These are phyloP conservation scores for Phialophora tarda DNA, from an alignment of 2,329 filamentous ascomycete genomes.

Conservation along the genomic window DNA sequence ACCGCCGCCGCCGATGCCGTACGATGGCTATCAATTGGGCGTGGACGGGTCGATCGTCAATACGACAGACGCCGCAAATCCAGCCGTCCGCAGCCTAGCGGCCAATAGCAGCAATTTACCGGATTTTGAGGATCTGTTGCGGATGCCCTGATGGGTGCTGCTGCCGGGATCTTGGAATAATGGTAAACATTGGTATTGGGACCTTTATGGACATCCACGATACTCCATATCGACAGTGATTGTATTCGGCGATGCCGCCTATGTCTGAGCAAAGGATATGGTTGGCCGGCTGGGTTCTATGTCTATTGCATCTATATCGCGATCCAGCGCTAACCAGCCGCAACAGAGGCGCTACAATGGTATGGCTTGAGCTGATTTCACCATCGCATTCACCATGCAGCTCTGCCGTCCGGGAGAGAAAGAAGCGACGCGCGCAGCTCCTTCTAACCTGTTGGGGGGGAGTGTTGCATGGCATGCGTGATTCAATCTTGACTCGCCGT, in stretches of 20 bases:
- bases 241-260: not conserved
- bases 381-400: not conserved
- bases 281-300: not conserved
- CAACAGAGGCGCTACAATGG: not conserved
- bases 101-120: not conserved
- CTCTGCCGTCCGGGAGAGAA: not conserved
- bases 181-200: not conserved
- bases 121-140: slow-evolving; percentile 4
- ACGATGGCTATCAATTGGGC: slow-evolving; percentile 17
- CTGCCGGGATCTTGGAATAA: not conserved
- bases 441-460: not conserved
- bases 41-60: slow-evolving; percentile 14
- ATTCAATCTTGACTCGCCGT: not conserved
- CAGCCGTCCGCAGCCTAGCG: not conserved
- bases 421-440: not conserved
- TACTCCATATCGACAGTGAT: not conserved
- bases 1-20: slow-evolving; percentile 9
- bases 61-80: not conserved
- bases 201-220: not conserved
- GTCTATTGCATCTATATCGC: not conserved
- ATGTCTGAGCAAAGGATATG: not conserved
- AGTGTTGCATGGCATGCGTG: not conserved
- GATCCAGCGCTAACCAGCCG: not conserved
- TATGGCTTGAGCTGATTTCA: not conserved
- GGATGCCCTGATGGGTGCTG: not conserved